phyloP scores from a whole-genome alignment of 1,284 basidiomycete genomes.

The Ustilago bromivora region DNA sequence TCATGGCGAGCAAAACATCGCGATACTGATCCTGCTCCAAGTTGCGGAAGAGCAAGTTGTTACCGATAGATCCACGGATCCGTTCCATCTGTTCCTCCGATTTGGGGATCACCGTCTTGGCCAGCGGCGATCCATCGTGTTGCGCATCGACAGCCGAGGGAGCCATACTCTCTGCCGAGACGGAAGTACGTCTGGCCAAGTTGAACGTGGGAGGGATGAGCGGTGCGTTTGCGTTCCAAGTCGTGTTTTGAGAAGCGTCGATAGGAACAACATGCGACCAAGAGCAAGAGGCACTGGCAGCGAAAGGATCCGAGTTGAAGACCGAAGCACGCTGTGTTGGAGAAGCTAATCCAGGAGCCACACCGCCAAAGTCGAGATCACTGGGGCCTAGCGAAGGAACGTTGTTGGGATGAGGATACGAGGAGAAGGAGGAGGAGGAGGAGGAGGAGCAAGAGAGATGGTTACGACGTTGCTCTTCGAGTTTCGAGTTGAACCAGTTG shows the following conservation, averaged over 20 bases:
- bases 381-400: slow-evolving; percentile 20
- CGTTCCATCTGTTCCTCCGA: slow-evolving; percentile 84
- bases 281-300: slow-evolving; percentile 11
- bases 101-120: slow-evolving; percentile 75
- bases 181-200: slow-evolving; percentile 89
- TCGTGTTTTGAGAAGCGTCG: slow-evolving; percentile 16
- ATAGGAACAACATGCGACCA: slow-evolving; percentile 19
- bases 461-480: slow-evolving; percentile 84
- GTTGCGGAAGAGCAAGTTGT: slow-evolving; percentile 95
- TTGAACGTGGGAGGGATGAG: slow-evolving; percentile 75
- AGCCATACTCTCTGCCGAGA: slow-evolving; percentile 95
- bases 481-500: slow-evolving; percentile 90
- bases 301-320: slow-evolving; percentile 42
- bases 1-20: slow-evolving; percentile 94
- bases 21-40: slow-evolving; percentile 95
- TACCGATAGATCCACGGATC: slow-evolving; percentile 86
- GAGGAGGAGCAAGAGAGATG: slow-evolving; percentile 70
- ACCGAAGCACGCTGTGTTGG: slow-evolving; percentile 47
- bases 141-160: slow-evolving; percentile 71
- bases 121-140: slow-evolving; percentile 26
- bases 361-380: slow-evolving; percentile 28
- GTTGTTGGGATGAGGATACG: slow-evolving; percentile 14
- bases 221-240: slow-evolving; percentile 15
- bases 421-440: neutral
- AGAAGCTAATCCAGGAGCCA: slow-evolving; percentile 36